Percentiles rank a stretch among this genome's conserved stretches.
phyloP scores from a whole-genome alignment of 495 filamentous ascomycete species.

The Terfezia claveryi region DNA sequence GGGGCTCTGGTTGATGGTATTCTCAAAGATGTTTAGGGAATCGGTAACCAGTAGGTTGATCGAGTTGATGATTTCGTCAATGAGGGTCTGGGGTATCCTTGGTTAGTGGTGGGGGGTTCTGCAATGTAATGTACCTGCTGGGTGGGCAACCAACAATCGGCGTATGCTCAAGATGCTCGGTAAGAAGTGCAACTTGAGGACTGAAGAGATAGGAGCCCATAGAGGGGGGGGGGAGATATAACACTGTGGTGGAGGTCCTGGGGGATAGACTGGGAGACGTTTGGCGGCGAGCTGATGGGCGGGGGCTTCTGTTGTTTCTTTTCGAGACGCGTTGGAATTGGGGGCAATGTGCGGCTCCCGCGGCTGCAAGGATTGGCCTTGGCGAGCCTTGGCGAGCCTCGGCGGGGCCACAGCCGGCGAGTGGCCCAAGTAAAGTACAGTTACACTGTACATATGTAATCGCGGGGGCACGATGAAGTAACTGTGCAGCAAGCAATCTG shows the following conservation, averaged over 20 bases:
- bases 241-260: too few species aligned
- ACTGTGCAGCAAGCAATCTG: too few species aligned
- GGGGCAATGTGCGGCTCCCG: too few species aligned
- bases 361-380: too few species aligned
- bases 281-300: too few species aligned
- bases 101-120: neutral
- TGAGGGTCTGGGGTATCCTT: constrained; percentile 40
- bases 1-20: constrained; percentile 47
- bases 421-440: too few species aligned
- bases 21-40: constrained; percentile 64
- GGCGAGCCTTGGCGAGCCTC: too few species aligned
- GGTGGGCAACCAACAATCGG: constrained; percentile 43
- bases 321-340: too few species aligned
- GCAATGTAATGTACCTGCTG: neutral
- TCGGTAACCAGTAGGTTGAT: constrained; percentile 76
- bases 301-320: too few species aligned
- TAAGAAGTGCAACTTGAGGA: constrained; percentile 46
- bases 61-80: constrained; percentile 94
- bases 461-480: too few species aligned
- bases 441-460: too few species aligned
- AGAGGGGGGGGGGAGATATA: neutral
- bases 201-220: constrained; percentile 2
- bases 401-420: too few species aligned
- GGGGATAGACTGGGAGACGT: neutral
- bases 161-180: constrained; percentile 89